Evolutionary conservation across 306 rosid genomes (phyloP).

Genomic region (Cucumis hystrix): DNA sequence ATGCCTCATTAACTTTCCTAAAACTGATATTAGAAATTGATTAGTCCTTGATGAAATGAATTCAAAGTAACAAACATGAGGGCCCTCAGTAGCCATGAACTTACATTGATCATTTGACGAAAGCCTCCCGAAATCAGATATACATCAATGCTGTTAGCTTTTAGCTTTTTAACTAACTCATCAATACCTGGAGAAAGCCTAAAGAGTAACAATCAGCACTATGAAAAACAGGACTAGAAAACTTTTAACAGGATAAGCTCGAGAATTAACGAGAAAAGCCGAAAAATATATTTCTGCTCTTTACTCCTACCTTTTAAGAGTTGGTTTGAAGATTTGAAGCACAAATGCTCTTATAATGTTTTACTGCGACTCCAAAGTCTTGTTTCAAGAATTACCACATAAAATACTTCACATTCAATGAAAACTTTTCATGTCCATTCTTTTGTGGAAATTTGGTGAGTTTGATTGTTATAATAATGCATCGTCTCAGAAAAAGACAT

Average conservation of each 20-base stretch:
- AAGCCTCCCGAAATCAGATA: slow-evolving; percentile 93
- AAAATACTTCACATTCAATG: neutral
- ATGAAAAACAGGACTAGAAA: neutral
- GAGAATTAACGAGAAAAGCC: neutral
- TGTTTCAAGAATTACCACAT: neutral
- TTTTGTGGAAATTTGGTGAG: neutral
- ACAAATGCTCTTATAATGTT: neutral
- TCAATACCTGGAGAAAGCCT: slow-evolving; percentile 90
- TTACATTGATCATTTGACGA: slow-evolving; percentile 91
- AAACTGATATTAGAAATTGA: neutral
- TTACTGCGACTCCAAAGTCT: neutral
- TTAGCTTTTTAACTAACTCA: slow-evolving; percentile 58
- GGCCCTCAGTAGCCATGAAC: slow-evolving; percentile 9
- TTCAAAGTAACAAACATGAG: neutral
- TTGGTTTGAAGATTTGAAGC: neutral
- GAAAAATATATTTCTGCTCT: neutral
- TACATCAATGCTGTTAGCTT: slow-evolving; percentile 37
- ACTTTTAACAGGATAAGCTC: neutral
- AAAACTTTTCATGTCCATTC: neutral
- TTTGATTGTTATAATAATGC: neutral
- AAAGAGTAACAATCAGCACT: slow-evolving; percentile 9
- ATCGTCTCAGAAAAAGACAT: neutral
- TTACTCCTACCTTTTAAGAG: neutral
- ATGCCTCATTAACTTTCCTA: neutral
- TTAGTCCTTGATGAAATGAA: neutral